Percentiles rank a stretch among this genome's conserved stretches.
These are phyloP conservation scores for Puccinellia tenuiflora DNA, from an alignment of 176 grass and related monocot species.

Conservation along the genomic window DNA sequence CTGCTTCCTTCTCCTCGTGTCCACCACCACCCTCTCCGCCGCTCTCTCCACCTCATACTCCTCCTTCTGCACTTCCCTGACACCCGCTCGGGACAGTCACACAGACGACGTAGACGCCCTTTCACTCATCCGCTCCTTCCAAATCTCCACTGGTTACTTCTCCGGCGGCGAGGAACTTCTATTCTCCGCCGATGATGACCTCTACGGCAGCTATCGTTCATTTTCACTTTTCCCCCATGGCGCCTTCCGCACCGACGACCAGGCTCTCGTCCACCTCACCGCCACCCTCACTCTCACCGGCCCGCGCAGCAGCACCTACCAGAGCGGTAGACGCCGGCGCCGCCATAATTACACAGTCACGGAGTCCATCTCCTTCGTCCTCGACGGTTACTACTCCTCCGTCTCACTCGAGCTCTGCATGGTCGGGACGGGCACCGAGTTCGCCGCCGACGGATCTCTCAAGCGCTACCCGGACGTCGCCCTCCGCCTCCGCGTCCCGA, in stretches of 20 bases:
- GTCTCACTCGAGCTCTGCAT: conserved; percentile 34
- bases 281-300: conserved; percentile 40
- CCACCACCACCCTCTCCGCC: neutral
- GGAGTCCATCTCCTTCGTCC: neutral
- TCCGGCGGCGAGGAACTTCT: conserved; percentile 24
- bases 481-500: conserved; percentile 39
- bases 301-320: neutral
- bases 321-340: neutral
- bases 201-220: neutral
- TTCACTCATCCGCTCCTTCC: neutral
- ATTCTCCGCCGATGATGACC: conserved; percentile 13
- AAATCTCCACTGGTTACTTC: conserved; percentile 20
- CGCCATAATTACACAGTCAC: neutral
- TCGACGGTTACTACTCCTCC: conserved; percentile 15
- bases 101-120: neutral
- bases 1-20: neutral
- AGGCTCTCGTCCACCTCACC: conserved; percentile 10
- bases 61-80: neutral
- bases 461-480: neutral
- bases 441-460: neutral
- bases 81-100: neutral
- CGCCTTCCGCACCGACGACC: neutral
- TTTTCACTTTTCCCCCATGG: conserved; percentile 29
- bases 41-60: neutral
- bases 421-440: conserved; percentile 18